A percentile compares a stretch with the other conserved stretches of the same genome.
phyloP scores from a whole-genome alignment of 1,139 yeast species.

The Candida glucosophila region DNA sequence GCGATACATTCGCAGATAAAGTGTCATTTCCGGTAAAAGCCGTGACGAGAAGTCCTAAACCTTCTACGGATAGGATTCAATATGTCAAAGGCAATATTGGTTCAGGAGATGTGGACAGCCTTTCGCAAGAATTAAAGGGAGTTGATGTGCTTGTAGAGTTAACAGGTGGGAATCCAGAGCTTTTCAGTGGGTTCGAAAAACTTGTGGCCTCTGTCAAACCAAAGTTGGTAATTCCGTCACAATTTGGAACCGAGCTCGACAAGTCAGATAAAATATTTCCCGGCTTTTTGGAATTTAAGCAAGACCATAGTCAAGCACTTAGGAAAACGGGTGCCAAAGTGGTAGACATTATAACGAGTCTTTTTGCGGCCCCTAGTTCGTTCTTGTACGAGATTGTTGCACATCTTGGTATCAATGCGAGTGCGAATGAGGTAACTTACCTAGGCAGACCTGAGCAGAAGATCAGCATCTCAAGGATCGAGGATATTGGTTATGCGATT shows the following conservation, averaged over 20 bases:
- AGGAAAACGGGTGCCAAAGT: conserved; percentile 42
- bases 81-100: conserved; percentile 25
- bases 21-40: conserved; percentile 43
- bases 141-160: conserved; percentile 46
- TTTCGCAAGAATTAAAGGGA: conserved; percentile 29
- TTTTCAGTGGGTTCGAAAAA: conserved; percentile 18
- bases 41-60: conserved; percentile 36
- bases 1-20: conserved; percentile 34
- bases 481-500: conserved; percentile 42
- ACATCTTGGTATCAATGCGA: conserved; percentile 29
- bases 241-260: conserved; percentile 43
- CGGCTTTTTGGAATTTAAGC: conserved; percentile 29
- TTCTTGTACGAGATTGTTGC: conserved; percentile 26
- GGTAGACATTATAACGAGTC: conserved; percentile 36
- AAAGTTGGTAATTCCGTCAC: conserved; percentile 53
- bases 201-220: conserved; percentile 35
- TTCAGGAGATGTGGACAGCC: conserved; percentile 15
- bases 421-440: conserved; percentile 24
- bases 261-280: conserved; percentile 16
- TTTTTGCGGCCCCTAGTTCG: conserved; percentile 35
- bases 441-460: conserved; percentile 33
- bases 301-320: conserved; percentile 28
- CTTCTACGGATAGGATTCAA: conserved; percentile 30
- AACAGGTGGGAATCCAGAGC: conserved; percentile 17
- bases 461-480: conserved; percentile 22